Evolutionary conservation across 352 stramenopile genomes (phyloP), one percentile per base, ranked within the genome.

Genomic region (Peronospora farinosa): DNA sequence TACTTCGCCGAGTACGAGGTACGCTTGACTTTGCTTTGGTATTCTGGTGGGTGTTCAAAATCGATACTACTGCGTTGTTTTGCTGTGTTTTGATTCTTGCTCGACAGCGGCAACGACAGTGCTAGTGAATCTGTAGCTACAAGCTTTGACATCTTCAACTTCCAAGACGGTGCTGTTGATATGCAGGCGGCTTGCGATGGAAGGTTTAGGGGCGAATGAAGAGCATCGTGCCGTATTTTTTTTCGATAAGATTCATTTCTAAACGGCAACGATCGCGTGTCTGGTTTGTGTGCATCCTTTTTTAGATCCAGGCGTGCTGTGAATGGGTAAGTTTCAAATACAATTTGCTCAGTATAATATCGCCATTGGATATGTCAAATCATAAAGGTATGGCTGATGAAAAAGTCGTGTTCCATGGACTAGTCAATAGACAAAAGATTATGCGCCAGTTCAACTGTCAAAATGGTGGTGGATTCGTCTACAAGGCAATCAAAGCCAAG

Each of bases 1-100:
- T 31, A 16, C 40, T 28, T 41, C 33, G 16, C 30, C 21, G 16
- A 51, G 16, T 16, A 54, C 7, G 38, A 53, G 52, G 51, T 53
- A 44, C 16, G 23, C 40, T 5, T 12, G 19, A 12, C 16, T 58
- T 52, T 21, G 7, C 2, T 41, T 32, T 43, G 13, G 6, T 17
- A n/a, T 16, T 40, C 1, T 28, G 7, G 23, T 11, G n/a, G n/a
- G n/a, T 7, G 13, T 21, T 23, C 5, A 13, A 36, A 27, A 2
- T 42, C 32, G 25, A 30, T 39, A 35, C 5, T 31, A 49, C 17
- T 28, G 13, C 16, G 40, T 36, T 40, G 7, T 23, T 25, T 23
- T 47, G 25, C 23, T 45, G 25, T 6, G 1, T 31, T 23, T 13
- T 13, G 40, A 4, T 21, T 28, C 21, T 41, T 36, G 15, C 4